Base-by-base conservation (phyloP, 805 yeast species). In the Phaffomyces thermotolerans region DNA sequence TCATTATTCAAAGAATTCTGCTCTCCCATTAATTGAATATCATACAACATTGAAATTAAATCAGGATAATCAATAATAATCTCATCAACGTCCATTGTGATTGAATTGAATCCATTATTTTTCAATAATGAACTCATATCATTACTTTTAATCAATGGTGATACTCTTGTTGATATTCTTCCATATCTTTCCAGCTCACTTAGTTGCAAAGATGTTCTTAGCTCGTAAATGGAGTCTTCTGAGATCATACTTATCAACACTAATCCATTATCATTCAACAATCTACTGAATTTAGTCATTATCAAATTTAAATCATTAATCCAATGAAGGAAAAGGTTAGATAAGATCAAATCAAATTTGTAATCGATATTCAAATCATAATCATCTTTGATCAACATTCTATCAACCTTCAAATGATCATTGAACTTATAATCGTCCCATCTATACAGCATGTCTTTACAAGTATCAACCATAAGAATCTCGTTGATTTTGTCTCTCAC, bases 41-140 rank as follows among this genome's bases (percentile, higher is more conserved):
- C 95, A 42, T 74, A 76, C 66, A 86, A 70, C 34, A 87, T 62
- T 3, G 86, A 72, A 43, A 76, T 67, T 39, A 84, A 67, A 52
- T 81, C 83, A 0, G 95, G 95, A 54, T 80, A 87, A 17, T 80
- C 82, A 13, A 87, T 89, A 5, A 84, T 75, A 22, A 85, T 75
- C 56, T 87, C 95, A 56, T 87, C 95, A 8, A 85, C 82, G 57
- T 87, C 95, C 38, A 87, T 78, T 0, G 95, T 87, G 40, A 86
- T 71, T 73, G 87, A 75, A 52, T 78, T 81, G 68, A 83, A 87
- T 17, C 88, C 85, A 0, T 90, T 89, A 45, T 78, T 72, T 58
- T 79, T 86, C 65, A 87, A 63, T 30, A 87, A 63, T 15, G 78
- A 69, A 1, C 91, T 93, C 46, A 86, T 75, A 57, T 87, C 95